Base-by-base conservation (phyloP, 2,329 filamentous ascomycete genomes). In the Dothistroma septosporum region DNA sequence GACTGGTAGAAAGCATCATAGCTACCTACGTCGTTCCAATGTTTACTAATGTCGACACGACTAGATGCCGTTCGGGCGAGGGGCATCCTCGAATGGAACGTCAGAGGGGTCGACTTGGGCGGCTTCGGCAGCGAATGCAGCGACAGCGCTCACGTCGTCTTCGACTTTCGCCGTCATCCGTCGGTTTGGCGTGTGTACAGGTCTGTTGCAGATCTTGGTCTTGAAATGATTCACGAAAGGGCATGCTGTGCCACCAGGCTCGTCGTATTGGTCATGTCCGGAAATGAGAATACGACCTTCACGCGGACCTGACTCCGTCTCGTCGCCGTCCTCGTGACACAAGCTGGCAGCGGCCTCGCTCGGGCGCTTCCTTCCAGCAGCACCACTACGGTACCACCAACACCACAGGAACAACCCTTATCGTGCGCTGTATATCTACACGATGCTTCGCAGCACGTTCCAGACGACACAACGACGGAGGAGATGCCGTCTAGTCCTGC, bases 41-140 rank as follows among this genome's bases (percentile, higher is more conserved):
- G 54, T 56, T 56, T 48, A 57, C 55, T 49, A 57, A 49, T 57
- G 55, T 28, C 24, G 24, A 28, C 24, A 28, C 24, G 24, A 28
- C 24, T 28, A 28, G 24, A 28, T 21, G 24, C 24, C 35, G 53
- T 28, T 32, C 32, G 32, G 22, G 33, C 53, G 53, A 55, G 53
- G 22, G 53, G 53, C 53, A 55, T 37, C 33, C 33, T 24, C 21
- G 31, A 7, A 12, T 35, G 32, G 7, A 12, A 7, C 7, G 32
- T 6, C n/a, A n/a, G 41, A n/a, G 41, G 41, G 41, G 41, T 44
- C 41, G 5, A n/a, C 14, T 8, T 44, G 8, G 14, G 2, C n/a
- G 41, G 41, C n/a, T 19, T 19, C 41, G 41, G 41, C 41, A 44
- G 41, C 19, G 33, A 37, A 11, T 11, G 14, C 14, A 44, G 41